Conservation (phyloP, 345 rosid genomes). For the Laguncularia racemosa region DNA sequence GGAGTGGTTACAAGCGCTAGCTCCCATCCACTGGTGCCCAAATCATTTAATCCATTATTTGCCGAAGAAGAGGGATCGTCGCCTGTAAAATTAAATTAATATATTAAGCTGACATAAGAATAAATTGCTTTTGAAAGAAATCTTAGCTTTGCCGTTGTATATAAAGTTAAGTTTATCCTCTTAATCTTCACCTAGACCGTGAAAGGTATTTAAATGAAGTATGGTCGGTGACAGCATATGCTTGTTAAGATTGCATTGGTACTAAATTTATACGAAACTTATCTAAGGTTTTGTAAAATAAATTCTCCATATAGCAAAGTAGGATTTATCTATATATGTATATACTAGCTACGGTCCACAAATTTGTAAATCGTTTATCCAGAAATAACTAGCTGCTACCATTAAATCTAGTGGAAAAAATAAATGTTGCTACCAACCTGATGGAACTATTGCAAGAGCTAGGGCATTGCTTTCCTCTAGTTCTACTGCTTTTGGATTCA, state of each 20-base stretch:
- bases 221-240: too few relatives aligned
- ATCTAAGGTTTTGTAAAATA: too few relatives aligned
- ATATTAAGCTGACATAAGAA: background rate
- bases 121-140: background rate
- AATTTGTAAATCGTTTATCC: background rate
- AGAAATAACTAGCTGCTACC: background rate
- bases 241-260: too few relatives aligned
- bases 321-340: too few relatives aligned
- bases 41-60: constrained; percentile 25
- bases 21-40: constrained; percentile 81
- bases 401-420: too few relatives aligned
- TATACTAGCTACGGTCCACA: background rate
- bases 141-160: background rate
- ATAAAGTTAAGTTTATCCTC: background rate
- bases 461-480: constrained; percentile 78
- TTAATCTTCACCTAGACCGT: too few relatives aligned
- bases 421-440: constrained; percentile 41
- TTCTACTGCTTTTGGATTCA: constrained; percentile 64
- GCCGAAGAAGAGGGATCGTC: constrained; percentile 29
- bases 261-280: too few relatives aligned
- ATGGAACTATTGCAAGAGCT: constrained; percentile 82
- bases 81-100: constrained; percentile 25
- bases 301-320: too few relatives aligned
- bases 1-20: constrained; percentile 83
- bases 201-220: too few relatives aligned